These are phyloP conservation scores for Halophytophthora polymorphica DNA, from an alignment of 352 stramenopile species.

Conservation along the genomic window DNA sequence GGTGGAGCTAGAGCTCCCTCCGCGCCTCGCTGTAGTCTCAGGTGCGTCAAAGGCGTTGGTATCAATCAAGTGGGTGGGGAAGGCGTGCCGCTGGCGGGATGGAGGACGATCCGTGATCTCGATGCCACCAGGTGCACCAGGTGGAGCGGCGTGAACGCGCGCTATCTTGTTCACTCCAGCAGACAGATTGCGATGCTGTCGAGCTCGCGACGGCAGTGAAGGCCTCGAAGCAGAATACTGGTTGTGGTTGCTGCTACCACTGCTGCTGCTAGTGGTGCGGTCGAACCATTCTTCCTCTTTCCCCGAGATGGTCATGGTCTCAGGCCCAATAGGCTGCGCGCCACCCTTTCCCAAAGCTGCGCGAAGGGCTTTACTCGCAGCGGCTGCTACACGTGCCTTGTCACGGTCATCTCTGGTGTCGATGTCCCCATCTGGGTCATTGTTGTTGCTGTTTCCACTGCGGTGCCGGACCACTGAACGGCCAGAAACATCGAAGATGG, in stretches of 20 bases:
- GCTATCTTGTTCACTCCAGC: constrained; percentile 21
- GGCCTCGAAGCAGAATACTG: constrained; percentile 1
- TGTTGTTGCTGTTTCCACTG: constrained; percentile 13
- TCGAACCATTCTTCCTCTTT: constrained; percentile 12
- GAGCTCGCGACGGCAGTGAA: constrained; percentile 20
- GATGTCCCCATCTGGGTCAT: constrained; percentile 1
- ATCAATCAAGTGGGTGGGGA: constrained; percentile 75
- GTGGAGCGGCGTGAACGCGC: constrained; percentile 3
- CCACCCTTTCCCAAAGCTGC: background rate
- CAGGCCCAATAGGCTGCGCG: background rate
- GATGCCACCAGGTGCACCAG: constrained; percentile 4
- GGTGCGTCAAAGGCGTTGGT: constrained; percentile 31
- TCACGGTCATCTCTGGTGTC: background rate
- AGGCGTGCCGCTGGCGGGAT: constrained; percentile 70
- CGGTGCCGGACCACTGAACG: background rate
- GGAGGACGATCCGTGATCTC: constrained; percentile 45
- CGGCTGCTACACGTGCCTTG: background rate
- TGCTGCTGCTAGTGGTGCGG: too few species aligned
- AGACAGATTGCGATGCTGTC: constrained; percentile 28
- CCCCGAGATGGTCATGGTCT: constrained; percentile 2
- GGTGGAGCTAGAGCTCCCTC: constrained; percentile 7
- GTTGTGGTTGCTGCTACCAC: background rate
- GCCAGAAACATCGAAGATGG: too few species aligned
- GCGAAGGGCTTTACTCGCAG: background rate
- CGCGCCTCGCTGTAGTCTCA: constrained; percentile 8